Evolutionary conservation across 192 early-diverging fungal genomes (phyloP).

Genomic region (Fimicolochytrium jonesii): DNA sequence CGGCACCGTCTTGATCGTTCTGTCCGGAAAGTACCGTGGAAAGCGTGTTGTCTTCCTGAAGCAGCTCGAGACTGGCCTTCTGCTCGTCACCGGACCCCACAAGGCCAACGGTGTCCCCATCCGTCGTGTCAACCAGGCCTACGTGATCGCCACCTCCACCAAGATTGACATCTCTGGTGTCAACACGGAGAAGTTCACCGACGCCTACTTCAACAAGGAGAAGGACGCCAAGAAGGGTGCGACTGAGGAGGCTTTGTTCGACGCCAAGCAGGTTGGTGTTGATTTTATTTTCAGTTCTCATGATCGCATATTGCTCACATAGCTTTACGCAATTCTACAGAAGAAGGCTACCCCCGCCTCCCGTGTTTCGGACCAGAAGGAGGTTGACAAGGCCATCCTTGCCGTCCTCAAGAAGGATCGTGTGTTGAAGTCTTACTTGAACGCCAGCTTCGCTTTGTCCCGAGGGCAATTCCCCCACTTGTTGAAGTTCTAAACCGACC

Average conservation of each 20-base stretch:
- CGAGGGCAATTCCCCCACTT: constrained; percentile 96
- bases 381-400: constrained; percentile 78
- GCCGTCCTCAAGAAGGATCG: constrained; percentile 80
- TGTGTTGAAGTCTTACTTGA: constrained; percentile 83
- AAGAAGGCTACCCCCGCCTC: constrained; percentile 75
- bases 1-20: constrained; percentile 95
- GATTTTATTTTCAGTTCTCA: background rate
- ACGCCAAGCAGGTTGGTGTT: constrained; percentile 46
- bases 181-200: constrained; percentile 81
- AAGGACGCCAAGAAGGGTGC: constrained; percentile 69
- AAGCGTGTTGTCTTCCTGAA: constrained; percentile 99
- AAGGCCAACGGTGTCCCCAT: constrained; percentile 99
- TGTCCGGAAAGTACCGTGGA: constrained; percentile 93
- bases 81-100: constrained; percentile 96
- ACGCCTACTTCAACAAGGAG: constrained; percentile 89
- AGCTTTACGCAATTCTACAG: constrained; percentile 35
- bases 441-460: constrained; percentile 81
- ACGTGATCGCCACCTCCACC: constrained; percentile 99
- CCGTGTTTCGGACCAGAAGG: constrained; percentile 88
- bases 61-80: constrained; percentile 88
- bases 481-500: constrained; percentile 89
- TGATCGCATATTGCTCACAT: no score
- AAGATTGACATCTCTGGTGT: constrained; percentile 85
- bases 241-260: constrained; percentile 90
- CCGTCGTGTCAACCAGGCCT: constrained; percentile 97